Evolutionary conservation across 2,329 filamentous ascomycete genomes (phyloP).

Genomic region (Aspergillus hortae): DNA sequence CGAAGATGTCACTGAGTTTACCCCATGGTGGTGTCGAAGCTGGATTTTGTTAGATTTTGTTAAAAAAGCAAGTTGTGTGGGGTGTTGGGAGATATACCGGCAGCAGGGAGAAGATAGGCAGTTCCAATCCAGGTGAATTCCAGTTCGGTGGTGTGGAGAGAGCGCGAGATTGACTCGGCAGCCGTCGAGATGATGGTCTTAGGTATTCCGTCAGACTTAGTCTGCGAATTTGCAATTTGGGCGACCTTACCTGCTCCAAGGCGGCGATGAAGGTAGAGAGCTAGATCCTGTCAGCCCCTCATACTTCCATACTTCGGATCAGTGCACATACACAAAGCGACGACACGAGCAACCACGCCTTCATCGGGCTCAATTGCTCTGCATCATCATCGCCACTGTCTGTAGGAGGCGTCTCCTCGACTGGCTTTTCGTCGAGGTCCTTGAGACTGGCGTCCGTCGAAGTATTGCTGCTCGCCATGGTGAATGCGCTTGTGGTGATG

Average conservation of each 20-base stretch:
- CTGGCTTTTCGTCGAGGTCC: too few relatives aligned
- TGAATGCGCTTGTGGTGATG: too few relatives aligned
- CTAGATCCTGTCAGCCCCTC: neutral
- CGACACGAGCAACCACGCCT: too few relatives aligned
- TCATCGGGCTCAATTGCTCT: too few relatives aligned
- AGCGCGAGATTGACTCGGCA: neutral
- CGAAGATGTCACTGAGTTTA: conserved; percentile 51
- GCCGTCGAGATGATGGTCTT: conserved; percentile 3
- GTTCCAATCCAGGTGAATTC: conserved; percentile 5
- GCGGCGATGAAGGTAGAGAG: conserved; percentile 3
- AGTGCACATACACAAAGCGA: too few relatives aligned
- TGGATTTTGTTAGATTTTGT: neutral
- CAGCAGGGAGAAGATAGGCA: conserved; percentile 1
- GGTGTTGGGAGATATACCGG: neutral
- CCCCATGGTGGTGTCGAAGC: conserved; percentile 38
- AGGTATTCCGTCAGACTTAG: neutral
- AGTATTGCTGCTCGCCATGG: too few relatives aligned
- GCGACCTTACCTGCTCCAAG: neutral
- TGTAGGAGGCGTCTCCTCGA: too few relatives aligned
- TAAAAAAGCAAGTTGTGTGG: neutral
- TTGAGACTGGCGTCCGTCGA: too few relatives aligned
- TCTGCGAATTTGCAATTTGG: neutral
- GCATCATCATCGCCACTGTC: too few relatives aligned
- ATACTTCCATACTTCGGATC: too few relatives aligned
- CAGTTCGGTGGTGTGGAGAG: neutral